Evolutionary conservation across 192 early-diverging fungal genomes (phyloP).

Genomic region (Chytriomyces hyalinus): DNA sequence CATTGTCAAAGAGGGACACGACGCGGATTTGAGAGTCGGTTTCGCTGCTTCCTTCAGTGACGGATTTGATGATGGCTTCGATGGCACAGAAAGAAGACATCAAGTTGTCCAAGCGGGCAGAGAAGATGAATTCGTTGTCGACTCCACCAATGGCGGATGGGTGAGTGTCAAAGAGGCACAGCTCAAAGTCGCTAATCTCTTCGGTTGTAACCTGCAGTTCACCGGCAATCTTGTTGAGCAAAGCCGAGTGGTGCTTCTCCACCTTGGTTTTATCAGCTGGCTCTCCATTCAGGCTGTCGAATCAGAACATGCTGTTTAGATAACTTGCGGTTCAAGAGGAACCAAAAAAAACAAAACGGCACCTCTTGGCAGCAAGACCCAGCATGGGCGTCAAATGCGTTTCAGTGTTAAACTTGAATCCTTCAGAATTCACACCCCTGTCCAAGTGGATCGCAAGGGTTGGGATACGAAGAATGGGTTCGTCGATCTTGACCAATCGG

Average conservation of each 20-base stretch:
- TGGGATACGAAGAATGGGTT: slow-evolving; percentile 93
- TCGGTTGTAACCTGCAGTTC: slow-evolving; percentile 72
- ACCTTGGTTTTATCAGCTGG: slow-evolving; percentile 31
- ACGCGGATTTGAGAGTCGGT: slow-evolving; percentile 81
- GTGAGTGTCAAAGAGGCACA: slow-evolving; percentile 96
- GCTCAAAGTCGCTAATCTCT: slow-evolving; percentile 93
- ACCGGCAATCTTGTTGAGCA: slow-evolving; percentile 78
- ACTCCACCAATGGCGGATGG: slow-evolving; percentile 87
- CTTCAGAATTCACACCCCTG: slow-evolving; percentile 67
- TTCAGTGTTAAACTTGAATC: slow-evolving; percentile 96
- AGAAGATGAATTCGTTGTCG: slow-evolving; percentile 92
- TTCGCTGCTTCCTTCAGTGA: slow-evolving; percentile 43
- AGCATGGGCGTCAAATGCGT: slow-evolving; percentile 89
- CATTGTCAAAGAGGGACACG: slow-evolving; percentile 95
- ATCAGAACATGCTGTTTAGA: slow-evolving; percentile 10
- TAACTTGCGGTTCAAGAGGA: not conserved
- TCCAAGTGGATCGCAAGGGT: slow-evolving; percentile 97
- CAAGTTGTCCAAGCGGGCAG: slow-evolving; percentile 93
- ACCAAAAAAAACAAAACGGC: slow-evolving; percentile 1
- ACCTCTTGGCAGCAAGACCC: slow-evolving; percentile 47
- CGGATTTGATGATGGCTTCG: slow-evolving; percentile 65
- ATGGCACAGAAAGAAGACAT: slow-evolving; percentile 94
- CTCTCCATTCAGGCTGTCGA: slow-evolving; percentile 36
- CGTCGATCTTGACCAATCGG: slow-evolving; percentile 79
- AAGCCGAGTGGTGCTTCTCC: slow-evolving; percentile 78